These are phyloP conservation scores for Fistulinella cinereoalba DNA, from an alignment of 1,284 basidiomycete genomes.

Conservation along the genomic window DNA sequence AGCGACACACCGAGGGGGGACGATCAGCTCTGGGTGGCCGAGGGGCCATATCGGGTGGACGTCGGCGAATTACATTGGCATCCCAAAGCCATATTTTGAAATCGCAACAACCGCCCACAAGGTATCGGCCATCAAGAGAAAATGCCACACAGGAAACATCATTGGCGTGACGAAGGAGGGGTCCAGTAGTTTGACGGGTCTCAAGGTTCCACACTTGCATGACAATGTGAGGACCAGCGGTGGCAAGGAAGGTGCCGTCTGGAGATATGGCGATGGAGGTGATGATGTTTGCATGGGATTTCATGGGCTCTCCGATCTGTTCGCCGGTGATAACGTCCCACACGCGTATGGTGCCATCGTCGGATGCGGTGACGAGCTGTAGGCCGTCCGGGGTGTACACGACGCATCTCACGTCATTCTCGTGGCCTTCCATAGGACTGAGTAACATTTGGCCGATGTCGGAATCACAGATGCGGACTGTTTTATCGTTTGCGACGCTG, in stretches of 20 bases:
- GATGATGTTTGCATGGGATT: constrained; percentile 29
- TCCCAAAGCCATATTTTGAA: constrained; percentile 34
- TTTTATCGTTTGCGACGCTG: constrained; percentile 32
- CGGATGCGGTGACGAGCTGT: constrained; percentile 26
- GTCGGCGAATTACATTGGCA: constrained; percentile 19
- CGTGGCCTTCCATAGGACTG: constrained; percentile 29
- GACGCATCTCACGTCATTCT: constrained; percentile 31
- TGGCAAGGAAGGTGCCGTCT: constrained; percentile 30
- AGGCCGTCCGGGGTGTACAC: constrained; percentile 29
- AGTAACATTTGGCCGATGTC: constrained; percentile 31
- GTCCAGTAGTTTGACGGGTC: constrained; percentile 18
- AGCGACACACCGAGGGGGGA: constrained; percentile 11
- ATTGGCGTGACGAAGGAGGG: constrained; percentile 28
- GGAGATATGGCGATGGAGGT: constrained; percentile 33
- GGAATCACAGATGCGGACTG: constrained; percentile 32
- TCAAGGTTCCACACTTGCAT: constrained; percentile 32
- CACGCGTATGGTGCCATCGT: constrained; percentile 30
- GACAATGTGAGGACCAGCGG: constrained; percentile 27
- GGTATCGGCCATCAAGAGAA: constrained; percentile 27
- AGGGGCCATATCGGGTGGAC: constrained; percentile 5
- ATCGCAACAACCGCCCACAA: constrained; percentile 31
- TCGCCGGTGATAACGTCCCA: constrained; percentile 30
- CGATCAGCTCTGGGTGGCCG: constrained; percentile 9
- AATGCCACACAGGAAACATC: constrained; percentile 33
- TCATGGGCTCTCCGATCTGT: constrained; percentile 32